These are phyloP conservation scores for Colletotrichum sp. DNA, from an alignment of 2,329 filamentous ascomycete species.

Conservation along the genomic window DNA sequence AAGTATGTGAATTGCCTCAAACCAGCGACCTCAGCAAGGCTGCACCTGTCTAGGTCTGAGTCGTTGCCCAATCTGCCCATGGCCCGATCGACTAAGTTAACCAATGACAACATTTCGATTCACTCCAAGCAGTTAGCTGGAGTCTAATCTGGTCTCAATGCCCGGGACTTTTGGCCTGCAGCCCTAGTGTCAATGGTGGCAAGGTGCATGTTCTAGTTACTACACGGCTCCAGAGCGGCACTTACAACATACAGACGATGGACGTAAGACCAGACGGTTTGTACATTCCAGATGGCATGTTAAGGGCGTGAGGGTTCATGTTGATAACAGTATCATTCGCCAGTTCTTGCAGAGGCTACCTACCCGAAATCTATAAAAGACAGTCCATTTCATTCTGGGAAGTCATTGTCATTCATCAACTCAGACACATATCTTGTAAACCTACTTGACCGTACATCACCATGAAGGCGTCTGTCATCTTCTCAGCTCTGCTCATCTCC, in stretches of 20 bases:
- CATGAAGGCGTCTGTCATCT: not conserved
- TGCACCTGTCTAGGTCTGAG: not conserved
- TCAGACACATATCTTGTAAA: not conserved
- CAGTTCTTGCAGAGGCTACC: not conserved
- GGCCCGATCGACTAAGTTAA: not conserved
- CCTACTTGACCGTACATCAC: not conserved
- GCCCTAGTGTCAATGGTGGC: not conserved
- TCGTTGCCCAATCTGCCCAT: not conserved
- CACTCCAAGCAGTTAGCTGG: not conserved
- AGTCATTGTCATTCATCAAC: not conserved
- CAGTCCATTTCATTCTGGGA: not conserved
- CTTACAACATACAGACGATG: not conserved
- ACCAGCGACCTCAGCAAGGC: not conserved
- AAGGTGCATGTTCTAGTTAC: not conserved
- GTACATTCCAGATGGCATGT: accelerated
- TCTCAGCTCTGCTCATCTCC: not conserved
- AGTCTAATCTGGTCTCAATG: not conserved
- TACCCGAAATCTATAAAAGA: not conserved
- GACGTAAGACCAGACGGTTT: not conserved
- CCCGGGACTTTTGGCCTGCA: not conserved
- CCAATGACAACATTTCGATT: not conserved
- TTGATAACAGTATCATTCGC: accelerated
- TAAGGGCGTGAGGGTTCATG: too few species aligned
- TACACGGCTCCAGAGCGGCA: not conserved
- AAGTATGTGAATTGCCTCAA: not conserved